These are phyloP conservation scores for Volvariella volvacea DNA, from an alignment of 1,284 basidiomycete species.

Conservation along the genomic window DNA sequence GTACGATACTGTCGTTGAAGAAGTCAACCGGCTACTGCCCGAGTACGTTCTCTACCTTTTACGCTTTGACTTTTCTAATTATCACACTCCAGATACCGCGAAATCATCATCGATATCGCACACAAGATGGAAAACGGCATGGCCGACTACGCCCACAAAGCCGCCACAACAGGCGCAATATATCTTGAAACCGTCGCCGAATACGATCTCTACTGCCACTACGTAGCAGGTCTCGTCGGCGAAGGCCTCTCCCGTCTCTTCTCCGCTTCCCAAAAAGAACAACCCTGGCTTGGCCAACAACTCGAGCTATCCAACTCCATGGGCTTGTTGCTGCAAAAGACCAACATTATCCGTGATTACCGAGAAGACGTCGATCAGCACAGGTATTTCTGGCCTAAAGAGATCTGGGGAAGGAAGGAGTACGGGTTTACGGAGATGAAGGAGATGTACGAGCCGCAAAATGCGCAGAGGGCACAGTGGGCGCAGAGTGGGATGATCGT, in stretches of 20 bases:
- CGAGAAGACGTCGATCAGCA: constrained; percentile 86
- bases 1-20: constrained; percentile 81
- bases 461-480: constrained; percentile 64
- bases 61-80: constrained; percentile 2
- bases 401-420: constrained; percentile 71
- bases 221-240: constrained; percentile 96
- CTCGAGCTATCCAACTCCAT: constrained; percentile 90
- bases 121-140: constrained; percentile 91
- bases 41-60: constrained; percentile 37
- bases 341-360: constrained; percentile 96
- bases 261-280: constrained; percentile 84
- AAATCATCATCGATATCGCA: constrained; percentile 79
- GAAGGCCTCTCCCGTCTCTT: constrained; percentile 94
- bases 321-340: constrained; percentile 97
- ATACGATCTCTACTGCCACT: constrained; percentile 98
- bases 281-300: constrained; percentile 70
- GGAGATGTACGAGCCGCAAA: constrained; percentile 50
- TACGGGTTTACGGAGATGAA: constrained; percentile 69
- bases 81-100: constrained; percentile 54
- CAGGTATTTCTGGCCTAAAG: constrained; percentile 93
- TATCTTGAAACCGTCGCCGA: constrained; percentile 75
- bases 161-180: constrained; percentile 61
- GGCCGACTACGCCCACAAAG: constrained; percentile 90
- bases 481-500: constrained; percentile 86
- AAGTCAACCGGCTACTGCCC: constrained; percentile 66